Percentiles rank a stretch among this genome's conserved stretches.
Evolutionary conservation across 148 eudicot species (phyloP).

Genomic region (Cornus controversa): DNA sequence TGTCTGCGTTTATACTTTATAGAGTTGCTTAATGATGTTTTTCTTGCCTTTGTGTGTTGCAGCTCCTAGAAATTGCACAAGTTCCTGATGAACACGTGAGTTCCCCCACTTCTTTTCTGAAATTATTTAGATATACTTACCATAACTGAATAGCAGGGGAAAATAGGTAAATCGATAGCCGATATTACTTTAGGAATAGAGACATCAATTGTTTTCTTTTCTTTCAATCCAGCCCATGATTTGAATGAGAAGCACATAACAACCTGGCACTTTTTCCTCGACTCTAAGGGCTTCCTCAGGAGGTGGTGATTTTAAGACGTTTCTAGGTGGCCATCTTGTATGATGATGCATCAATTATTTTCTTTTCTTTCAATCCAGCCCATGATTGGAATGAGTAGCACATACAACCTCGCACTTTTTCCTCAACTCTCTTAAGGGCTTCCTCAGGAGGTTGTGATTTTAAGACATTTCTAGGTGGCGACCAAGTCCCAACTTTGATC

Average conservation of each 20-base stretch:
- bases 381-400: no score
- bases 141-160: background rate
- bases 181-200: no score
- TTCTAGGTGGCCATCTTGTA: background rate
- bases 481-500: background rate
- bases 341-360: no score
- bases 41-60: slow-evolving; percentile 31
- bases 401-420: no score
- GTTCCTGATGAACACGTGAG: slow-evolving; percentile 95
- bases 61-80: slow-evolving; percentile 97
- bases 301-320: background rate
- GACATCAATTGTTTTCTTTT: no score
- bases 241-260: no score
- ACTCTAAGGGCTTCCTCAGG: no score
- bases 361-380: no score
- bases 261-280: no score
- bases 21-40: slow-evolving; percentile 10
- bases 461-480: background rate
- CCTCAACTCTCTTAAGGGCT: no score
- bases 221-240: no score
- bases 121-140: background rate
- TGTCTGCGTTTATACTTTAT: background rate
- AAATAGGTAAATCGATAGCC: background rate
- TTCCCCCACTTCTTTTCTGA: background rate
- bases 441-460: background rate